phyloP scores from a whole-genome alignment of 176 grass and related monocot species.

The Panicum miliaceum region DNA sequence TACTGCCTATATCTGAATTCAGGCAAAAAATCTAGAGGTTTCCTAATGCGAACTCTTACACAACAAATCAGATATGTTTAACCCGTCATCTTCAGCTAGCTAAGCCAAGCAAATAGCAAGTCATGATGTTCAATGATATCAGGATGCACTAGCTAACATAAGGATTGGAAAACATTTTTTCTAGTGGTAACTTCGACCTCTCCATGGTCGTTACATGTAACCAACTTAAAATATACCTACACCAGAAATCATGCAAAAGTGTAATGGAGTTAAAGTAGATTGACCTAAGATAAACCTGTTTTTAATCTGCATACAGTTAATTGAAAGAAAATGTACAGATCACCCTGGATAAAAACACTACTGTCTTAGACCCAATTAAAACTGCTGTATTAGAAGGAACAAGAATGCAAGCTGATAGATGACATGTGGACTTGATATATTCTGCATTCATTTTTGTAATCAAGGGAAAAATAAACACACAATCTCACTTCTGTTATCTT shows the following conservation, averaged over 20 bases:
- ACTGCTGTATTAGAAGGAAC: not conserved
- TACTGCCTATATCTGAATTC: not conserved
- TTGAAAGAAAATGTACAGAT: constrained; percentile 5
- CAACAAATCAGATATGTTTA: not conserved
- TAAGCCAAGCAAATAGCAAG: not conserved
- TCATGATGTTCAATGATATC: not conserved
- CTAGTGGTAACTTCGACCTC: not conserved
- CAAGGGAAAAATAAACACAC: not conserved
- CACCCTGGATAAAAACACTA: not conserved
- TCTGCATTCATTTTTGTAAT: not conserved
- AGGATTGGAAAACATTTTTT: not conserved
- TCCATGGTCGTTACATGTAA: not conserved
- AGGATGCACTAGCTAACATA: not conserved
- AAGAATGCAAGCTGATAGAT: constrained; percentile 9
- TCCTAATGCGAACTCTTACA: constrained; percentile 4
- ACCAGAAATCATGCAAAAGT: not conserved
- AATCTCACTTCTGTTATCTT: not conserved
- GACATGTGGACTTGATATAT: not conserved
- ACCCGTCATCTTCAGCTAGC: not conserved
- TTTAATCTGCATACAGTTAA: not conserved
- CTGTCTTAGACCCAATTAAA: not conserved
- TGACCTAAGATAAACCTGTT: not conserved
- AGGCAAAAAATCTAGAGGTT: not conserved
- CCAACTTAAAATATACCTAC: not conserved
- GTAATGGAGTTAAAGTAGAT: not conserved